A percentile compares a stretch with the other conserved stretches of the same genome.
phyloP scores from a whole-genome alignment of 371 early-diverging fungal genomes.

The Mucor lusitanicus region DNA sequence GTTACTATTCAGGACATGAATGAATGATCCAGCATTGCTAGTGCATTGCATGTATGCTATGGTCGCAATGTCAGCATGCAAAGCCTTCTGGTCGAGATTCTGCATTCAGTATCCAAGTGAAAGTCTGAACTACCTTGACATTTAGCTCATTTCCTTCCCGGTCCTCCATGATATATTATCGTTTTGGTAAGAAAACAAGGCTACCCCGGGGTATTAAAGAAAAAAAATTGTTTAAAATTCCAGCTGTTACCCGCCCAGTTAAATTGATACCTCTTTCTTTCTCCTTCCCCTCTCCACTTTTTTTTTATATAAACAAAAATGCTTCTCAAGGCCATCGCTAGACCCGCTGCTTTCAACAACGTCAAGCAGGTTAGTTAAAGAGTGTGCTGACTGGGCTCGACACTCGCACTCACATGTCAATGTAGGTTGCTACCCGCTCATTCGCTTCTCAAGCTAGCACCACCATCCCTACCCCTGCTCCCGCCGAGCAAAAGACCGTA shows the following conservation, averaged over 20 bases:
- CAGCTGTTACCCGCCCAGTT: slow-evolving; percentile 9
- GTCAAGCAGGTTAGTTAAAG: slow-evolving; percentile 22
- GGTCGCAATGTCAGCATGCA: too few species aligned
- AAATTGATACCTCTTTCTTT: slow-evolving; percentile 7
- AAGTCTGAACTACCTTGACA: background rate
- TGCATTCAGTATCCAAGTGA: too few species aligned
- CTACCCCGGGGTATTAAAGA: slow-evolving; percentile 14
- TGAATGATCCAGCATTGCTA: too few species aligned
- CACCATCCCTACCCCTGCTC: slow-evolving; percentile 49
- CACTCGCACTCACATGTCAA: background rate
- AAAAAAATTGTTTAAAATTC: slow-evolving; percentile 7
- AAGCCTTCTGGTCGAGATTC: too few species aligned
- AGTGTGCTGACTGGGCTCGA: background rate
- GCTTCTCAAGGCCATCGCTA: slow-evolving; percentile 33
- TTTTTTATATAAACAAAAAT: slow-evolving; percentile 15
- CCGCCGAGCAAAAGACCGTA: slow-evolving; percentile 50
- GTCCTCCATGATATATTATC: background rate
- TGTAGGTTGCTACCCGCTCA: slow-evolving; percentile 25
- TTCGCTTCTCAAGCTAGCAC: slow-evolving; percentile 45
- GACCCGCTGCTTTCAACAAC: slow-evolving; percentile 24
- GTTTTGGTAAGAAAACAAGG: slow-evolving; percentile 5
- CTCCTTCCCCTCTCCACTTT: slow-evolving; percentile 6
- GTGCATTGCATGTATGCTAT: too few species aligned
- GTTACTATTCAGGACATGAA: too few species aligned
- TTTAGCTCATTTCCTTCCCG: background rate